phyloP scores from a whole-genome alignment of 2,329 filamentous ascomycete species.

The Talaromyces sp. region DNA sequence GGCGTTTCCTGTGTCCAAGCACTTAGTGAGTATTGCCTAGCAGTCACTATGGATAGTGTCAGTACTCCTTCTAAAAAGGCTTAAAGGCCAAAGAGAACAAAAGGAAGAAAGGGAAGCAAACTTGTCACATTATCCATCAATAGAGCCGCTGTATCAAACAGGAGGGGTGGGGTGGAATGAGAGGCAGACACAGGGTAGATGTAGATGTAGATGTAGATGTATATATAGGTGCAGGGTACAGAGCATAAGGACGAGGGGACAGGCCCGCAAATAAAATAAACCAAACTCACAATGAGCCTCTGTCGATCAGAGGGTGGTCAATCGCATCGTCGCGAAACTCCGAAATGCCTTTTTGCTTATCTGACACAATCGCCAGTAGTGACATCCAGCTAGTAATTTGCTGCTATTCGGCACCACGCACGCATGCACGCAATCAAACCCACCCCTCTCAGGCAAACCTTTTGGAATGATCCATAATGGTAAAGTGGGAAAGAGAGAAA shows the following conservation, averaged over 20 bases:
- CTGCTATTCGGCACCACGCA: neutral
- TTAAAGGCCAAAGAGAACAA: neutral
- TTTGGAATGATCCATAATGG: neutral
- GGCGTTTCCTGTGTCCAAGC: slow-evolving; percentile 19
- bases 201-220: neutral
- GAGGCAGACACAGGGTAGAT: neutral
- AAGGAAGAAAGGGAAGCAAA: neutral
- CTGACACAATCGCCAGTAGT: neutral
- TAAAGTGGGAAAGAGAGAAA: neutral
- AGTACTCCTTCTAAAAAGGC: neutral
- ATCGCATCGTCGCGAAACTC: neutral
- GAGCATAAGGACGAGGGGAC: neutral
- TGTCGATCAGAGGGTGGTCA: neutral
- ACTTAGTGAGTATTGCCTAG: slow-evolving; percentile 15
- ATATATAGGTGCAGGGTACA: neutral
- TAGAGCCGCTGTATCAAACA: neutral
- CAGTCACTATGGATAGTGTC: neutral
- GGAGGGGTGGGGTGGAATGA: neutral
- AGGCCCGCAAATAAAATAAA: slow-evolving; percentile 6
- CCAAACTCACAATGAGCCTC: neutral
- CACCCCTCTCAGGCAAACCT: neutral
- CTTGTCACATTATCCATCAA: neutral
- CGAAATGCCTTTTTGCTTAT: neutral
- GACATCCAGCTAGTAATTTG: neutral
- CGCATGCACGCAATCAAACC: neutral